Evolutionary conservation across 371 early-diverging fungal genomes (phyloP).

Genomic region (Nematocida sp.): DNA sequence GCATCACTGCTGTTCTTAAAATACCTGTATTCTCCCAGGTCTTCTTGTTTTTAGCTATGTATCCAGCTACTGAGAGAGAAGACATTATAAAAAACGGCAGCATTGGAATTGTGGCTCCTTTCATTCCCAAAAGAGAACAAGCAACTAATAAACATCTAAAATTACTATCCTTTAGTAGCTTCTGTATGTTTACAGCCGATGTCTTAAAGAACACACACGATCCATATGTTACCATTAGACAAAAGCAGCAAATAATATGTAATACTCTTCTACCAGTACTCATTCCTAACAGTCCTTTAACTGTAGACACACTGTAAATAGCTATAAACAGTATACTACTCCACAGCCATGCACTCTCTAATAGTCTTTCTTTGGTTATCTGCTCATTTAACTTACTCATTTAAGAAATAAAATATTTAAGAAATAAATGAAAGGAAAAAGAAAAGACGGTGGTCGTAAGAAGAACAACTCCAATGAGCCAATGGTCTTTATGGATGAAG

Average conservation of each 20-base stretch:
- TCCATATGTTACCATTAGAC: constrained; percentile 18
- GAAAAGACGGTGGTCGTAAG: constrained; percentile 43
- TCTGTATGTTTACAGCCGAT: constrained; percentile 37
- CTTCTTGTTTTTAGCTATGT: constrained; percentile 45
- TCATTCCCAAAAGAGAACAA: constrained; percentile 27
- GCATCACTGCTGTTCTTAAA: neutral
- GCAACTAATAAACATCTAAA: constrained; percentile 41
- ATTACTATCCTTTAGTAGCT: constrained; percentile 36
- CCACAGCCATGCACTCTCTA: constrained; percentile 13
- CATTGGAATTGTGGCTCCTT: constrained; percentile 39
- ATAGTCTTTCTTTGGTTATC: neutral
- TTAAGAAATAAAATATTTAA: constrained; percentile 11
- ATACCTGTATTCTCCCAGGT: constrained; percentile 28
- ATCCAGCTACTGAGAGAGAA: constrained; percentile 40
- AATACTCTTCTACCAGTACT: constrained; percentile 4
- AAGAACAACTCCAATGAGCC: constrained; percentile 48
- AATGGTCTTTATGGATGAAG: constrained; percentile 58
- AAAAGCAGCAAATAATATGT: constrained; percentile 26
- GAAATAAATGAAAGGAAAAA: constrained; percentile 36
- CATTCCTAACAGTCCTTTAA: constrained; percentile 12
- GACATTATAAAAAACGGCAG: constrained; percentile 58
- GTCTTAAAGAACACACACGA: constrained; percentile 42
- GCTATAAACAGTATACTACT: constrained; percentile 1
- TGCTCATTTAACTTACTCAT: constrained; percentile 14
- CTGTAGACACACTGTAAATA: neutral